Evolutionary conservation across 129 eudicot species (phyloP).

Genomic region (Calendula officinalis): DNA sequence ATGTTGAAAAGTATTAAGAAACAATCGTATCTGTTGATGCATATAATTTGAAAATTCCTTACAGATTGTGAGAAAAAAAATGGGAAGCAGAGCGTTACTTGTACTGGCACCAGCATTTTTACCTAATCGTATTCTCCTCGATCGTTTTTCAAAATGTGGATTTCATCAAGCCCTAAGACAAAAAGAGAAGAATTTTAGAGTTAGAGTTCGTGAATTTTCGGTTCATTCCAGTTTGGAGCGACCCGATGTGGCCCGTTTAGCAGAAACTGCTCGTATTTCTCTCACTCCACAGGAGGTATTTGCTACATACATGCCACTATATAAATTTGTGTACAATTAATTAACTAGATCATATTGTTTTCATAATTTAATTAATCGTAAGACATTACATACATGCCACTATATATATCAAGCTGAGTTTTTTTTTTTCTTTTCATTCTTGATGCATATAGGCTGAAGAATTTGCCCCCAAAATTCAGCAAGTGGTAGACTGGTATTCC

Average conservation of each 20-base stretch:
- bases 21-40: too few species aligned
- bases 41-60: background rate
- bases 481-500: slow-evolving; percentile 86
- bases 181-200: slow-evolving; percentile 12
- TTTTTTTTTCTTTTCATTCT: background rate
- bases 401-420: too few species aligned
- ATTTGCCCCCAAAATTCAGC: slow-evolving; percentile 85
- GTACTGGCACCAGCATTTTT: slow-evolving; percentile 21
- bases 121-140: slow-evolving; percentile 15
- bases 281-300: slow-evolving; percentile 68
- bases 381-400: too few species aligned
- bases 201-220: slow-evolving; percentile 34
- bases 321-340: too few species aligned
- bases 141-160: slow-evolving; percentile 17
- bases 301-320: too few species aligned
- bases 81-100: slow-evolving; percentile 33
- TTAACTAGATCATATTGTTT: background rate
- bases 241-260: slow-evolving; percentile 64
- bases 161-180: slow-evolving; percentile 16
- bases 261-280: slow-evolving; percentile 84
- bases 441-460: slow-evolving; percentile 67
- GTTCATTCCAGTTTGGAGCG: slow-evolving; percentile 55
- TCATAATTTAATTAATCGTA: background rate
- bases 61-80: slow-evolving; percentile 2
- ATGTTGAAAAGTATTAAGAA: too few species aligned